Evolutionary conservation across 495 filamentous ascomycete genomes (phyloP), one percentile per base, ranked within the genome.

Genomic region (Podospora conica): DNA sequence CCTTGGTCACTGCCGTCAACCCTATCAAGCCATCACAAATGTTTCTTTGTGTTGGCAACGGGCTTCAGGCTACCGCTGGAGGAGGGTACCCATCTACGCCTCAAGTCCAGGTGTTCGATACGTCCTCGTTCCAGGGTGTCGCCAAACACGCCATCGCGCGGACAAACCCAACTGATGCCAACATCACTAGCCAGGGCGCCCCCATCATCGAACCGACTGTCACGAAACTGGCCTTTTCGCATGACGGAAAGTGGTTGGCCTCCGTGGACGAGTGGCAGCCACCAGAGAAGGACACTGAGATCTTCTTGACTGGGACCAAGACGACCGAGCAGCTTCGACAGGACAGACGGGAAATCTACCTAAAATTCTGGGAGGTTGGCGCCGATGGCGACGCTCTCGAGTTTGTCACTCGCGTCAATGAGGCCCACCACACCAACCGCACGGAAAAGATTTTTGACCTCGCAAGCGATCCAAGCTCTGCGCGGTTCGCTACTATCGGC

Each of bases 341-440:
- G 57, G 81, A 85, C 61, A 83, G 80, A 29, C 83, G 84, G 7
- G 95, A 99, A 71, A 82, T 91, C 2, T 90, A 88, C 68, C 78
- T 99, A 23, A 97, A 94, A 70, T 94, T 99, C 73, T 99, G 95
- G 95, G 83, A 83, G 61, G 92, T 91, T 83, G 85, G 84, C 53
- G 75, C 82, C 22, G 84, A 86, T 31, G 82, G 81, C 31, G 81
- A 82, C 53, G 73, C 79, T 2, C 91, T 93, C 84, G 86, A 91
- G 71, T 78, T 98, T 12, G 85, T 90, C 28, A 88, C 92, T 8
- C 84, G 94, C 21, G 85, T 98, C 53, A 91, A 96, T 74, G 82
- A 86, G 12, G 93, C 95, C 18, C 95, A 99, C 78, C 82, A 84
- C 57, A 71, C 77, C 66, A 58, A 71, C 68, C 57, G 74, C 18